Evolutionary conservation across 352 stramenopile species (phyloP), one percentile per base, ranked within the genome.

Genomic region (Lagenidium sp.): DNA sequence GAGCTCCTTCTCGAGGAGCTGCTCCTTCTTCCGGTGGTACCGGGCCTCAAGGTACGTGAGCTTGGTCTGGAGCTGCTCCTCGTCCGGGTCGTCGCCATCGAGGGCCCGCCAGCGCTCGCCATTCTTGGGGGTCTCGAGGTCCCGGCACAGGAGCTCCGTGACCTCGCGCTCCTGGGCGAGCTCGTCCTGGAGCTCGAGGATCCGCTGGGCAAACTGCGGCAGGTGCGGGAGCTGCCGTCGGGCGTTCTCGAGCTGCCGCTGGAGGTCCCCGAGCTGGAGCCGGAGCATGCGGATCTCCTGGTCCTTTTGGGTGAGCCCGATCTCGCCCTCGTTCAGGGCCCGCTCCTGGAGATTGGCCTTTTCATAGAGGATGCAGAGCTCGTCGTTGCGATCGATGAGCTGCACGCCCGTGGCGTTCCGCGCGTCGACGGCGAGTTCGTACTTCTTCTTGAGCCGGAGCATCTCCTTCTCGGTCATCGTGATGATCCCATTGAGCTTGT

Each of bases 351-450:
- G 47, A 57, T 96, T 96, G 3, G 77, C 53, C 55, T 97, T 95
- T 49, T 97, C 92, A 55, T 97, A 97, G 32, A 98, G 52, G 48
- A 97, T 94, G 44, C 90, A 97, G 6, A 98, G 68, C 63, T 98
- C 91, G 56, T 98, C 89, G 56, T 98, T 97, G 31, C 91, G 71
- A 63, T 97, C 89, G 45, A 97, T 97, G 31, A 97, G 70, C 58
- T 97, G 81, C 21, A 97, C 86, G 20, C 87, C 86, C 18, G 85
- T 90, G 15, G 80, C 63, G 43, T 96, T 96, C 25, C 86, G 74
- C 16, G 74, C 78, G 47, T 95, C 82, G 21, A 96, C 82, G 0
- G 84, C 79, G 5, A 71, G 63, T 44, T 97, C 91, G 57, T 95
- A 97, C 44, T 78, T 77, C 16, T 85, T 85, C 56, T 97, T 97